These are phyloP conservation scores for Stachybotrys echinatus DNA, from an alignment of 2,329 filamentous ascomycete genomes.

Conservation along the genomic window DNA sequence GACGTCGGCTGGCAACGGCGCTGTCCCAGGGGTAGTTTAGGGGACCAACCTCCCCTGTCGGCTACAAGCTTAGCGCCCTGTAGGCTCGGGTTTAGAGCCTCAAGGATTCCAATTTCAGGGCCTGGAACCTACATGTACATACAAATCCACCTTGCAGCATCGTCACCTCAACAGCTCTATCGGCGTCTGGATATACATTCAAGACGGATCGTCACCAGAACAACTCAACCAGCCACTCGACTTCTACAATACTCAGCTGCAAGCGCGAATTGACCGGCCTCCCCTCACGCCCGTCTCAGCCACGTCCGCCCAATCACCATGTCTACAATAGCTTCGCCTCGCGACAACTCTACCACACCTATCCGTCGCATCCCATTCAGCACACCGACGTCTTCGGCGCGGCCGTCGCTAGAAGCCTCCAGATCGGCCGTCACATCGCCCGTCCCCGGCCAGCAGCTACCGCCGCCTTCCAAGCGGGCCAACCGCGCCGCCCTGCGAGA, in stretches of 20 bases:
- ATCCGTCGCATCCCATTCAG: slow-evolving; percentile 52
- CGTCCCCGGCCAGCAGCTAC: slow-evolving; percentile 21
- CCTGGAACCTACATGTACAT: too few species aligned
- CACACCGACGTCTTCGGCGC: slow-evolving; percentile 67
- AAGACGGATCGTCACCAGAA: too few species aligned
- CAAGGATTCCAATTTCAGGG: too few species aligned
- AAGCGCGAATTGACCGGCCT: neutral
- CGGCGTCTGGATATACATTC: too few species aligned
- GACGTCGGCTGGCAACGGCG: neutral
- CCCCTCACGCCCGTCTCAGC: neutral
- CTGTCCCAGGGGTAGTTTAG: neutral
- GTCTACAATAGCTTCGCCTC: slow-evolving; percentile 61
- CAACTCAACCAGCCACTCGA: too few species aligned
- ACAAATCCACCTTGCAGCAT: too few species aligned
- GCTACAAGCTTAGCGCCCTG: neutral
- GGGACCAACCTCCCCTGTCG: neutral
- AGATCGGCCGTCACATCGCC: slow-evolving; percentile 57
- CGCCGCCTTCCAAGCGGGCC: slow-evolving; percentile 41
- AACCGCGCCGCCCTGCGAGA: slow-evolving; percentile 87
- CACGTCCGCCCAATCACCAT: slow-evolving; percentile 32
- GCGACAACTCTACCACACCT: slow-evolving; percentile 50
- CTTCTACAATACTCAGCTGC: too few species aligned
- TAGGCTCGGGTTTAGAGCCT: neutral
- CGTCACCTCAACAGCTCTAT: neutral
- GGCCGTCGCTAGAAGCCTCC: slow-evolving; percentile 64